A percentile compares a stretch with the other conserved stretches of the same genome.
Evolutionary conservation across 345 rosid genomes (phyloP).

Genomic region (Pistacia integerrima): DNA sequence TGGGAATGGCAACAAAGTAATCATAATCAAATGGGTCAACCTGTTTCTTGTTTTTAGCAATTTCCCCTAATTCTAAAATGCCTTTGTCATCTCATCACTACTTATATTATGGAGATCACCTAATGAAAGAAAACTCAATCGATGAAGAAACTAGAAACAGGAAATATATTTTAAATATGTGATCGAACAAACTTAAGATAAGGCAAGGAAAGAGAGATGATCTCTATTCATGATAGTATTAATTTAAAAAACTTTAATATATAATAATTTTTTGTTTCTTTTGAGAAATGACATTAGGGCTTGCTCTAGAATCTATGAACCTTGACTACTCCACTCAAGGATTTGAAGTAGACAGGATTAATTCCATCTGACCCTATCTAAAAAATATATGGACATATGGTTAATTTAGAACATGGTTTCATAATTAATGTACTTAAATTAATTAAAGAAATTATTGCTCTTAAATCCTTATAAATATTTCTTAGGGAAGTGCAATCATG

Average conservation of each 20-base stretch:
- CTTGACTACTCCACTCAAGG: slow-evolving; percentile 60
- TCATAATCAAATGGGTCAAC: slow-evolving; percentile 44
- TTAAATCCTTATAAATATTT: no score
- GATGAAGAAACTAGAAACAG: neutral
- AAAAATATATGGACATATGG: slow-evolving; percentile 16
- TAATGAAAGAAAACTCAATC: neutral
- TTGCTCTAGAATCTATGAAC: slow-evolving; percentile 34
- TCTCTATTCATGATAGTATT: no score
- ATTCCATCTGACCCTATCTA: slow-evolving; percentile 34
- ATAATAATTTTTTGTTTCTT: slow-evolving; percentile 22
- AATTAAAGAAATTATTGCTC: neutral
- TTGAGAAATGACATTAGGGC: slow-evolving; percentile 19
- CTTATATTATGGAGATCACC: no score
- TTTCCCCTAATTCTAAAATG: slow-evolving; percentile 14
- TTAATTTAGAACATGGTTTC: slow-evolving; percentile 22
- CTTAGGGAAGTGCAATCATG: no score
- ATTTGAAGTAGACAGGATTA: slow-evolving; percentile 26
- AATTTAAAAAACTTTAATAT: no score
- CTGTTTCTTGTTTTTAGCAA: slow-evolving; percentile 30
- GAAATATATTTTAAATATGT: no score
- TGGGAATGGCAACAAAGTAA: slow-evolving; percentile 50
- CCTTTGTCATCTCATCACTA: no score
- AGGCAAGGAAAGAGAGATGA: no score
- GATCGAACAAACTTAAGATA: no score
- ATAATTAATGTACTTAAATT: slow-evolving; percentile 15